These are phyloP conservation scores for Russula sp. DNA, from an alignment of 768 basidiomycete genomes.

Conservation along the genomic window DNA sequence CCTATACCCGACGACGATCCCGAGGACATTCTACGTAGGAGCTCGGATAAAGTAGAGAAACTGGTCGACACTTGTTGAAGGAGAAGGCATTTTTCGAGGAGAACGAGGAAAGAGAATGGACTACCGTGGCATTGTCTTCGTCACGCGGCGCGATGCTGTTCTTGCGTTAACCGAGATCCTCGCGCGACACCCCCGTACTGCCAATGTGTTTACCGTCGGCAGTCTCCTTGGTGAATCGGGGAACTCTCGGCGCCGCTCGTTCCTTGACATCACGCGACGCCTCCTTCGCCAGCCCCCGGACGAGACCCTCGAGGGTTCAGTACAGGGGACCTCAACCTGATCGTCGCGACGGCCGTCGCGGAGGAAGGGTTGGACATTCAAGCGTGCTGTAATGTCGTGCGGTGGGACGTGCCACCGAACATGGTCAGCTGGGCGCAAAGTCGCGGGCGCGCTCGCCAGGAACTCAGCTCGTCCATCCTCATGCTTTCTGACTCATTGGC, in stretches of 20 bases:
- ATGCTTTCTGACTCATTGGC: constrained; percentile 55
- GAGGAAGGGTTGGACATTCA: constrained; percentile 87
- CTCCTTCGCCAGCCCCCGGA: constrained; percentile 51
- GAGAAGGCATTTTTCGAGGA: constrained; percentile 55
- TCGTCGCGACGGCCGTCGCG: constrained; percentile 75
- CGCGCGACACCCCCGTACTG: constrained; percentile 53
- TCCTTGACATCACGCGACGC: constrained; percentile 68
- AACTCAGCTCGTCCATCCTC: constrained; percentile 68
- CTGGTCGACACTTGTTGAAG: constrained; percentile 53
- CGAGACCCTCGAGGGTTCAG: constrained; percentile 57
- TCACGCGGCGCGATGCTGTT: constrained; percentile 71
- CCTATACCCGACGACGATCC: constrained; percentile 48
- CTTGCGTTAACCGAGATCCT: constrained; percentile 65
- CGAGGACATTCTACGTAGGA: constrained; percentile 50
- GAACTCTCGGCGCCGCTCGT: constrained; percentile 50
- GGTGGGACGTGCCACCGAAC: constrained; percentile 73
- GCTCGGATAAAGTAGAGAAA: constrained; percentile 55
- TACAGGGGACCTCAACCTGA: constrained; percentile 64
- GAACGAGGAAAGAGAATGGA: constrained; percentile 43
- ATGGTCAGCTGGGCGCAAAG: constrained; percentile 86
- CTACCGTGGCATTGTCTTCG: constrained; percentile 75
- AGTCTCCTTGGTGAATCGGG: constrained; percentile 66
- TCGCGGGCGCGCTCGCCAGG: constrained; percentile 68
- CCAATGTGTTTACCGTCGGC: constrained; percentile 52
- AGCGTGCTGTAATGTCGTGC: constrained; percentile 76